phyloP scores from a whole-genome alignment of 139 green algal genomes.

The Trebouxia sp. region DNA sequence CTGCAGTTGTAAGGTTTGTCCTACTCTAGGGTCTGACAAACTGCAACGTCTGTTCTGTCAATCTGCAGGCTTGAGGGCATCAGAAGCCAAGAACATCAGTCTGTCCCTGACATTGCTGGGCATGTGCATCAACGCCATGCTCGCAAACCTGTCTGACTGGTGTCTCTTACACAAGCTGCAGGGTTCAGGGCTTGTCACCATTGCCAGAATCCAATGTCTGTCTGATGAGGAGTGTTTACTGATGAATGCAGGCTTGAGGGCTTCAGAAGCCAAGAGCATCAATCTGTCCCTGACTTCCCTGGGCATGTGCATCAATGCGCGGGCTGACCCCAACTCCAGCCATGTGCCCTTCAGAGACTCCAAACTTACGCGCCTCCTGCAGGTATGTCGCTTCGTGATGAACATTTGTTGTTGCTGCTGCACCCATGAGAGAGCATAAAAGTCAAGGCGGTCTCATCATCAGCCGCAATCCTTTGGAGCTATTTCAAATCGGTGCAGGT shows the following conservation, averaged over 20 bases:
- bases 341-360: constrained; percentile 82
- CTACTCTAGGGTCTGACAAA: too few relatives aligned
- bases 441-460: too few relatives aligned
- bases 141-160: too few relatives aligned
- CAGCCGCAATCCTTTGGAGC: too few relatives aligned
- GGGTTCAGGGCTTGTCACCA: too few relatives aligned
- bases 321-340: constrained; percentile 46
- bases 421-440: too few relatives aligned
- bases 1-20: too few relatives aligned
- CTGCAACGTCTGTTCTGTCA: neutral
- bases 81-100: neutral
- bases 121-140: neutral
- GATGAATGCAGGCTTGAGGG: constrained; percentile 48
- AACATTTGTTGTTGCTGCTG: too few relatives aligned
- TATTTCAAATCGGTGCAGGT: too few relatives aligned
- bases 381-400: too few relatives aligned
- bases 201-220: neutral
- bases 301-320: constrained; percentile 68
- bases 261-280: constrained; percentile 74
- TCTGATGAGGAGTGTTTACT: neutral
- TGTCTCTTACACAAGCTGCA: too few relatives aligned
- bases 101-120: neutral
- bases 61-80: neutral
- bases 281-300: constrained; percentile 78
- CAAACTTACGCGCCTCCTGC: constrained; percentile 81